These are phyloP conservation scores for Cadophora malorum DNA, from an alignment of 2,329 filamentous ascomycete species.

Conservation along the genomic window DNA sequence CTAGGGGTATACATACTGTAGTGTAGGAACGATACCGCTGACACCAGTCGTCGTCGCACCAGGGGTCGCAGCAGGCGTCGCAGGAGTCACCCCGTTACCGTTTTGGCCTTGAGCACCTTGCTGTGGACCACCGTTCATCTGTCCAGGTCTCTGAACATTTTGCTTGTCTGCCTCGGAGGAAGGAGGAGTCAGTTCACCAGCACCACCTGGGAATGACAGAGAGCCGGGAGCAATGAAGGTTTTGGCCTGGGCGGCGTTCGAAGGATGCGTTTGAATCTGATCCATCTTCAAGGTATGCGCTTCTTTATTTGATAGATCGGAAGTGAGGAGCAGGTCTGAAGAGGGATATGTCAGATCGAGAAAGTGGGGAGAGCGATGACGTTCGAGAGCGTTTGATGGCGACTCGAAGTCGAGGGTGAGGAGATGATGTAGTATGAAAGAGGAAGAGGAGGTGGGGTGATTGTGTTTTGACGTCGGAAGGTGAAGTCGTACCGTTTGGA, in stretches of 20 bases:
- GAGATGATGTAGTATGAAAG: constrained; percentile 17
- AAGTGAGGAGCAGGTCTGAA: constrained; percentile 39
- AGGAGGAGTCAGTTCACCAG: constrained; percentile 82
- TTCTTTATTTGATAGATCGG: constrained; percentile 41
- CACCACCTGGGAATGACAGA: constrained; percentile 87
- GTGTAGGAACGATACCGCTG: constrained; percentile 88
- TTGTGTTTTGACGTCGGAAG: constrained; percentile 32
- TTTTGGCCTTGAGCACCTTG: constrained; percentile 64
- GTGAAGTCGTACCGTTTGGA: constrained; percentile 63
- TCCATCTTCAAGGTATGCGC: constrained; percentile 66
- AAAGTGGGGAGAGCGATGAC: constrained; percentile 21
- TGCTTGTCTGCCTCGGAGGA: constrained; percentile 71
- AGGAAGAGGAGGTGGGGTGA: constrained; percentile 17
- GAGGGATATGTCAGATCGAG: constrained; percentile 40
- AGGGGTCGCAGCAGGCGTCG: constrained; percentile 79
- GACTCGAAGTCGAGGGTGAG: constrained; percentile 30
- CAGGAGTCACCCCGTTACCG: constrained; percentile 84
- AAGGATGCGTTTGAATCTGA: constrained; percentile 87
- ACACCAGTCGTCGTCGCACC: constrained; percentile 64
- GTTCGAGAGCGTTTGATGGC: constrained; percentile 30
- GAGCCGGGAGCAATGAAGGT: constrained; percentile 93
- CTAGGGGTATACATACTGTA: constrained; percentile 85
- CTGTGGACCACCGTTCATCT: constrained; percentile 57
- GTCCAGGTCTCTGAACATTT: constrained; percentile 56
- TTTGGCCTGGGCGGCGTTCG: constrained; percentile 91